Base-by-base conservation (phyloP, 2,329 filamentous ascomycete species). In the Hypomyces perniciosus region DNA sequence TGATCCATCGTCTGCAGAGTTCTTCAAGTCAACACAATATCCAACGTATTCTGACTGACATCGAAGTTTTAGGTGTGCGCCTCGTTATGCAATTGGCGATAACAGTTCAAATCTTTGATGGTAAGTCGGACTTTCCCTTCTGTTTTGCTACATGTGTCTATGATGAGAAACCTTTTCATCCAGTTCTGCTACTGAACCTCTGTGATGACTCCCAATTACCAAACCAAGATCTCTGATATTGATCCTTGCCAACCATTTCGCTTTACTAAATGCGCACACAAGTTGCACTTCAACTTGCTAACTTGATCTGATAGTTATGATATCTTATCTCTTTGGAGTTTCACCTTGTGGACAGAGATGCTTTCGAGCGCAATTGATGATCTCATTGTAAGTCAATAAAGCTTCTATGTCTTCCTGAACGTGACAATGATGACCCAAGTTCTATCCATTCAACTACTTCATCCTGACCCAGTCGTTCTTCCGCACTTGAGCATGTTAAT, bases 101-200 rank as follows among this genome's bases (percentile, higher is more conserved):
- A 20, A 35, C 8, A 29, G 26, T 9, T 39, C 13, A 7, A 7
- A 9, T 33, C 28, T 30, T 4, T 6, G 13, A 44, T 50, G 48
- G 48, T 50, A 45, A 50, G 48, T 35, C 4, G 4, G 2, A 10
- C 6, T 4, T 29, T 44, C 26, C 4, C 9, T 28, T 40, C 26
- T 33, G 2, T 5, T 3, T 29, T 3, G n/a, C 4, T 35, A 8
- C 33, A 12, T 12, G 33, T 29, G 33, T 53, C 20, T 30, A 75
- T 85, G 83, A 86, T 86, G 83, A 86, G 72, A 82, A 73, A 71
- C 61, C 57, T 69, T 72, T 73, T 74, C 68, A 74, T 77, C 77
- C 83, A 86, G 83, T 86, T 86, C 83, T 86, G 83, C 83, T 86
- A 79, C 83, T 86, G 83, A 86, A 80, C 61, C 64, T 67, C 60